phyloP scores from a whole-genome alignment of 768 basidiomycete genomes.

The Boletus tylopilopsis region DNA sequence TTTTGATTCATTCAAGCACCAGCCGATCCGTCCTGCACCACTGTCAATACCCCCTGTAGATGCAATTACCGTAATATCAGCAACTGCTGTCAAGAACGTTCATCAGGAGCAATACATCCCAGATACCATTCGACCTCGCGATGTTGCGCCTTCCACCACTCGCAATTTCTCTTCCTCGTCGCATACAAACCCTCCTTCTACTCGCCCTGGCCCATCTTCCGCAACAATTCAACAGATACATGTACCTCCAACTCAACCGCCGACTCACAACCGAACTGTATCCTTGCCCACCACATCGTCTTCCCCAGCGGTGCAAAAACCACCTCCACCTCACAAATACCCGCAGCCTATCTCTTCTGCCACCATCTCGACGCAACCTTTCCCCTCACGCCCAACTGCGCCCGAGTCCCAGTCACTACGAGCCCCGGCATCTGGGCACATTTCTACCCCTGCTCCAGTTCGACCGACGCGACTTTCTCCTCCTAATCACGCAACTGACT shows the following conservation, averaged over 20 bases:
- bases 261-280: slow-evolving; percentile 33
- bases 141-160: slow-evolving; percentile 9
- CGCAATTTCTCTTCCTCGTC: slow-evolving; percentile 21
- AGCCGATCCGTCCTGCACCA: slow-evolving; percentile 16
- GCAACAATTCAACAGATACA: slow-evolving; percentile 20
- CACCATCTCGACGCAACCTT: slow-evolving; percentile 27
- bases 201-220: slow-evolving; percentile 21
- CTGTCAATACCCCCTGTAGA: slow-evolving; percentile 16
- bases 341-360: slow-evolving; percentile 26
- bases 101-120: slow-evolving; percentile 18
- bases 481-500: slow-evolving; percentile 40
- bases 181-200: slow-evolving; percentile 20
- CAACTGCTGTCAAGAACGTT: slow-evolving; percentile 14
- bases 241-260: slow-evolving; percentile 19
- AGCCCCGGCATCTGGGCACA: slow-evolving; percentile 28
- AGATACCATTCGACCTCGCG: slow-evolving; percentile 26
- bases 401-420: slow-evolving; percentile 22
- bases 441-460: slow-evolving; percentile 29
- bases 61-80: slow-evolving; percentile 6
- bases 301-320: slow-evolving; percentile 17
- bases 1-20: slow-evolving; percentile 20
- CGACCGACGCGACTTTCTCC: slow-evolving; percentile 22
- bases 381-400: slow-evolving; percentile 24
- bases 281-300: slow-evolving; percentile 32
- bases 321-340: slow-evolving; percentile 28